A percentile compares a stretch with the other conserved stretches of the same genome.
Evolutionary conservation across 2,329 filamentous ascomycete species (phyloP).

Genomic region (Trichoderma sp.): DNA sequence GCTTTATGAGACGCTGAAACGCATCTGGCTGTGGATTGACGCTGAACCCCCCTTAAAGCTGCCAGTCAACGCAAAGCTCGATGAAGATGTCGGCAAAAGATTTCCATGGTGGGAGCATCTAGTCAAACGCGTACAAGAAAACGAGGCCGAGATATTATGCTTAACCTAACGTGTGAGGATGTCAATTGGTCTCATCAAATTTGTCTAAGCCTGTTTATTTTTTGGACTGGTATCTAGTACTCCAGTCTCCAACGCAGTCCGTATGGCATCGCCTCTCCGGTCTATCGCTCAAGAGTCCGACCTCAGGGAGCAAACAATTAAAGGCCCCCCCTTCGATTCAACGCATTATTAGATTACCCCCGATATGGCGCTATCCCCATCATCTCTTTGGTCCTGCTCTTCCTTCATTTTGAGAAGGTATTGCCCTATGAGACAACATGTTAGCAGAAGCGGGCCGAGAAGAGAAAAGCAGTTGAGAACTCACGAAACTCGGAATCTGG

Average conservation of each 20-base stretch:
- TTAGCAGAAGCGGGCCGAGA: slow-evolving; percentile 21
- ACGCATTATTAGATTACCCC: slow-evolving; percentile 21
- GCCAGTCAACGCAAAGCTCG: slow-evolving; percentile 20
- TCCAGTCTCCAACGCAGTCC: background rate
- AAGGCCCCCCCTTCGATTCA: too few species aligned
- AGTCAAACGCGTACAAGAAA: slow-evolving; percentile 32
- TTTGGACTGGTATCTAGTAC: background rate
- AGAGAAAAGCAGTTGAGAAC: slow-evolving; percentile 18
- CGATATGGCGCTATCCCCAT: slow-evolving; percentile 39
- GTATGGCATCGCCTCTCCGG: background rate
- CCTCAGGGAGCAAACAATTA: background rate
- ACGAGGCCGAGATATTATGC: slow-evolving; percentile 37
- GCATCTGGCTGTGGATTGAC: slow-evolving; percentile 38
- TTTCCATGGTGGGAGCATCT: slow-evolving; percentile 41
- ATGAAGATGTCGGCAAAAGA: slow-evolving; percentile 30
- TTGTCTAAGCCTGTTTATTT: slow-evolving; percentile 2
- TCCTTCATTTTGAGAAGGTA: slow-evolving; percentile 36
- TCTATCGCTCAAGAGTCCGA: background rate
- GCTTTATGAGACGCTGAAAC: slow-evolving; percentile 32
- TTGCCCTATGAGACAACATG: slow-evolving; percentile 30
- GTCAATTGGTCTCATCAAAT: background rate
- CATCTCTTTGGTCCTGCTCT: slow-evolving; percentile 31
- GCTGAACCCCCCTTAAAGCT: slow-evolving; percentile 25
- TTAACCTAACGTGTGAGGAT: slow-evolving; percentile 32
- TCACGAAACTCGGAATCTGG: slow-evolving; percentile 39